Percentiles rank a stretch among this genome's conserved stretches.
Evolutionary conservation across 768 basidiomycete genomes (phyloP).

Genomic region (Collybiopsis luxurians): DNA sequence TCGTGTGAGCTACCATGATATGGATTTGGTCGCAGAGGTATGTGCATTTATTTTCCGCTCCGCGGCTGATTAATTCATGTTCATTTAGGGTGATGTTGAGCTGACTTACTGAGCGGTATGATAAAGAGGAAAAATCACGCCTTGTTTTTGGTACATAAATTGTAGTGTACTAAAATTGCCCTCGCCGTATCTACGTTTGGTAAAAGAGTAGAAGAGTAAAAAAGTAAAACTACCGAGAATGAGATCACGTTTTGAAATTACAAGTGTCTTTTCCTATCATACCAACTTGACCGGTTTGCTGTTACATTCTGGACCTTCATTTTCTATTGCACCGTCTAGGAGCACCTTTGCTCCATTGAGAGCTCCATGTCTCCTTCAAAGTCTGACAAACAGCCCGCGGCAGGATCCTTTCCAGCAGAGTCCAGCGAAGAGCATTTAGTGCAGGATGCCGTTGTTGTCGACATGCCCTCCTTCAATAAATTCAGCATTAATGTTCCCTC

Average conservation of each 20-base stretch:
- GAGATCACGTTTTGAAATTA: too few relatives aligned
- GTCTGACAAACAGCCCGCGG: not conserved
- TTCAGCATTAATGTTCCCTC: slow-evolving; percentile 53
- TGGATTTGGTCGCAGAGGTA: slow-evolving; percentile 88
- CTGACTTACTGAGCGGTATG: slow-evolving; percentile 32
- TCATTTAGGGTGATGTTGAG: slow-evolving; percentile 55
- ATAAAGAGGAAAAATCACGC: too few relatives aligned
- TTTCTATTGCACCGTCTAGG: not conserved
- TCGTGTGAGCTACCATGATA: slow-evolving; percentile 92
- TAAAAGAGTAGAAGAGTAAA: too few relatives aligned
- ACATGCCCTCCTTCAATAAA: slow-evolving; percentile 47
- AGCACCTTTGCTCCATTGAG: not conserved
- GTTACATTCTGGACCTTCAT: not conserved
- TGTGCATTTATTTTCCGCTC: slow-evolving; percentile 18
- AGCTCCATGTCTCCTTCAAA: slow-evolving; percentile 1
- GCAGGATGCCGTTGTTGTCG: slow-evolving; percentile 44
- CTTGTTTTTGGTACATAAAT: too few relatives aligned
- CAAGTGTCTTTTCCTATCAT: too few relatives aligned
- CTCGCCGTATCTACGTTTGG: too few relatives aligned
- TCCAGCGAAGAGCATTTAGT: slow-evolving; percentile 44
- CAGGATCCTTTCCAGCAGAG: not conserved
- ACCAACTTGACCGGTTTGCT: not conserved
- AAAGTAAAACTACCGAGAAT: too few relatives aligned
- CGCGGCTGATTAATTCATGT: slow-evolving; percentile 9
- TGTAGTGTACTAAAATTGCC: too few relatives aligned